Evolutionary conservation across 2,329 filamentous ascomycete genomes (phyloP).

Genomic region (Fusarium austroafricanum): DNA sequence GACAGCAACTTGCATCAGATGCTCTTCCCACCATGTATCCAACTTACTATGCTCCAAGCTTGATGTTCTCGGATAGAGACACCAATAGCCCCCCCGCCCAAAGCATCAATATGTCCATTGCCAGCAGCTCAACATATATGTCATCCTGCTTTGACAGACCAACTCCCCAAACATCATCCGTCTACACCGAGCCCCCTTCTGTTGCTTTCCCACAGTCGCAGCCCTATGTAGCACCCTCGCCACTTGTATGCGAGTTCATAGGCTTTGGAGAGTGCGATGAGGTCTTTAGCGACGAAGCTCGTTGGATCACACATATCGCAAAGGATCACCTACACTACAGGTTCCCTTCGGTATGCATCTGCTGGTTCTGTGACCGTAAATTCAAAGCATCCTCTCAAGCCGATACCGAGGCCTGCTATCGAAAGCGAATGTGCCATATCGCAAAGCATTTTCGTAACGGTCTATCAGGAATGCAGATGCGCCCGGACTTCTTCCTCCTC

Average conservation of each 20-base stretch:
- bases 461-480: constrained; percentile 38
- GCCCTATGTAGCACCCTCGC: constrained; percentile 1
- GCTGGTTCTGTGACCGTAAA: constrained; percentile 63
- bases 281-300: constrained; percentile 54
- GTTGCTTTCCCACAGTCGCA: constrained; percentile 19
- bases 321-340: constrained; percentile 50
- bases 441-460: constrained; percentile 55
- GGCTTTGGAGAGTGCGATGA: constrained; percentile 51
- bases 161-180: constrained; percentile 16
- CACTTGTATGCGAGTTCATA: constrained; percentile 57
- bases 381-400: constrained; percentile 47
- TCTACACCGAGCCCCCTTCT: constrained; percentile 40
- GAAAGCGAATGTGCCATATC: constrained; percentile 62
- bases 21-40: neutral
- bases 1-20: constrained; percentile 1
- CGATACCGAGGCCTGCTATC: constrained; percentile 47
- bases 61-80: constrained; percentile 26
- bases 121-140: constrained; percentile 24
- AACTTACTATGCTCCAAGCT: constrained; percentile 22
- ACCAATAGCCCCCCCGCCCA: neutral
- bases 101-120: constrained; percentile 20
- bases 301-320: constrained; percentile 61
- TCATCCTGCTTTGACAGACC: constrained; percentile 26
- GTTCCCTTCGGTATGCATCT: constrained; percentile 55
- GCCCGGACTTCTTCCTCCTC: constrained; percentile 57